Evolutionary conservation across 352 stramenopile genomes (phyloP).

Genomic region (Phytopythium ostracodes): DNA sequence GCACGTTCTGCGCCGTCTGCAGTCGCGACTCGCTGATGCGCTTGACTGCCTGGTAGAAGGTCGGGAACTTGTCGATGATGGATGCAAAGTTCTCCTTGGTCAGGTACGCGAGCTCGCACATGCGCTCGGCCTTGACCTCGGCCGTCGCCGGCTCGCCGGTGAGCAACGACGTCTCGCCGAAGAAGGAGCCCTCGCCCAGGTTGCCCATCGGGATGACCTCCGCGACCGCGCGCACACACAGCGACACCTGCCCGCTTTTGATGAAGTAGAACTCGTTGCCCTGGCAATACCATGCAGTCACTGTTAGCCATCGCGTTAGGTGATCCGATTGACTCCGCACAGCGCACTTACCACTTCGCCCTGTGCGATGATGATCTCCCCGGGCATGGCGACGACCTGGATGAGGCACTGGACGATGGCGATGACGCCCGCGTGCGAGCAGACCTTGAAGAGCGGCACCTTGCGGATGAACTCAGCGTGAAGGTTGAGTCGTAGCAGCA

Average conservation of each 20-base stretch:
- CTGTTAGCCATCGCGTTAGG: not conserved
- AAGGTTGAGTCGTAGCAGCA: slow-evolving; percentile 61
- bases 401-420: slow-evolving; percentile 70
- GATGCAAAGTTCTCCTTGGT: slow-evolving; percentile 50
- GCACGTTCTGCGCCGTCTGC: slow-evolving; percentile 63
- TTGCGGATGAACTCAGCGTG: slow-evolving; percentile 71
- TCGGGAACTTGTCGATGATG: slow-evolving; percentile 63
- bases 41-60: slow-evolving; percentile 59
- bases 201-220: slow-evolving; percentile 50
- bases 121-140: slow-evolving; percentile 56
- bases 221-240: slow-evolving; percentile 31
- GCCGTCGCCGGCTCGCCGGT: slow-evolving; percentile 48
- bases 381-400: slow-evolving; percentile 55
- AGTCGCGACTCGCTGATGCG: slow-evolving; percentile 63
- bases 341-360: slow-evolving; percentile 36
- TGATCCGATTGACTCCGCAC: not conserved
- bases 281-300: slow-evolving; percentile 4
- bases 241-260: slow-evolving; percentile 53
- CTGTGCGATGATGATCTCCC: slow-evolving; percentile 61
- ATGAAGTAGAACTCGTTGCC: slow-evolving; percentile 77
- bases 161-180: slow-evolving; percentile 63
- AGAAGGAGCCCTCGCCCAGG: slow-evolving; percentile 71
- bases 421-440: slow-evolving; percentile 65
- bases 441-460: slow-evolving; percentile 65
- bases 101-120: slow-evolving; percentile 64